A percentile compares a stretch with the other conserved stretches of the same genome.
Evolutionary conservation across 257 asterid species (phyloP).

Genomic region (Marsdenia floribunda): DNA sequence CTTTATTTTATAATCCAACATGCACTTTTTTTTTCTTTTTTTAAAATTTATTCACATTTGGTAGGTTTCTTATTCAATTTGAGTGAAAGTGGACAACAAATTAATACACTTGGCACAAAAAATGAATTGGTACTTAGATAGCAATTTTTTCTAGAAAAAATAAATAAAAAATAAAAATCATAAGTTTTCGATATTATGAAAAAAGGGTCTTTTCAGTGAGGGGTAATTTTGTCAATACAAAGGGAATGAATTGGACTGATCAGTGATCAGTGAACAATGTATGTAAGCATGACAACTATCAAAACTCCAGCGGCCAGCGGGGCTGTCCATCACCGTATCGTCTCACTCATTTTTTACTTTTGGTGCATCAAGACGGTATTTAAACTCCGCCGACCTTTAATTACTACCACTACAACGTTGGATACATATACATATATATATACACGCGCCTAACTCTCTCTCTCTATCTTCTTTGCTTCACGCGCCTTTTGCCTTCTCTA

Average conservation of each 20-base stretch:
- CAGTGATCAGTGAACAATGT: neutral
- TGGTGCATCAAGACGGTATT: conserved; percentile 14
- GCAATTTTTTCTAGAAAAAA: too few species aligned
- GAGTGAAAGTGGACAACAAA: too few species aligned
- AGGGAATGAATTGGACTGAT: neutral
- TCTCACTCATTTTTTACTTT: conserved; percentile 7
- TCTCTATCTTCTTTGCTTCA: neutral
- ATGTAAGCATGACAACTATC: neutral
- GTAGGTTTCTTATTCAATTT: too few species aligned
- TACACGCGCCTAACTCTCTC: neutral
- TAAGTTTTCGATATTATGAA: too few species aligned
- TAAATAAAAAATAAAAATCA: too few species aligned
- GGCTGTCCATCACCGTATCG: neutral
- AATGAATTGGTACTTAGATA: too few species aligned
- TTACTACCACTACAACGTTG: neutral
- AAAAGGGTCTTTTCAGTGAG: neutral
- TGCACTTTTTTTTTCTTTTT: too few species aligned
- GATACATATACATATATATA: neutral
- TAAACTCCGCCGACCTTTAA: conserved; percentile 24
- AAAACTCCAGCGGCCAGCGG: conserved; percentile 1
- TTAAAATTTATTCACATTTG: too few species aligned
- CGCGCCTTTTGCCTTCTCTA: too few species aligned
- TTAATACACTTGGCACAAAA: too few species aligned
- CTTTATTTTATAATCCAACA: too few species aligned
- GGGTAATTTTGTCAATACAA: neutral